Conservation (phyloP, 1,284 basidiomycete species). For the Rhodotorula glutinis region DNA sequence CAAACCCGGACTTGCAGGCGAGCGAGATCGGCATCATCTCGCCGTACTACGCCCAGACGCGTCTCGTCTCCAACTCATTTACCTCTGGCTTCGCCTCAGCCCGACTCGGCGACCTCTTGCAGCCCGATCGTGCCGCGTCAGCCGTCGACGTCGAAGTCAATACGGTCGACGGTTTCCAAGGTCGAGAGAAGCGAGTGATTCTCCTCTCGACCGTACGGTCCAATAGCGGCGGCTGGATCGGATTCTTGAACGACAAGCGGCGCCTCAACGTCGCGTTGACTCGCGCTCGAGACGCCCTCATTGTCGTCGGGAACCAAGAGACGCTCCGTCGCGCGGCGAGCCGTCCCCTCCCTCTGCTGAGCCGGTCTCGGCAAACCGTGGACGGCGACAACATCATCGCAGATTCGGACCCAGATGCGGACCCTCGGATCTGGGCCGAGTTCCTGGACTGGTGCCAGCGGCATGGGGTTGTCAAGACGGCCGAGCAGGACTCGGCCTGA, state of each 20-base stretch:
- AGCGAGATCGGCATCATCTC: slow-evolving; percentile 81
- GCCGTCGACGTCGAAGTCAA: slow-evolving; percentile 69
- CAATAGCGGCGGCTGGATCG: slow-evolving; percentile 69
- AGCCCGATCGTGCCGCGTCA: slow-evolving; percentile 62
- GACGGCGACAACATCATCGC: not conserved
- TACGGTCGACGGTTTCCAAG: slow-evolving; percentile 91
- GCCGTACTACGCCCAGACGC: slow-evolving; percentile 78
- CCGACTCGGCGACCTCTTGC: slow-evolving; percentile 54
- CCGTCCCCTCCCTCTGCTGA: not conserved
- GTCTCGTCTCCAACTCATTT: slow-evolving; percentile 58
- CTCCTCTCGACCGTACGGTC: slow-evolving; percentile 85
- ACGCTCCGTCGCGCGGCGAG: slow-evolving; percentile 52
- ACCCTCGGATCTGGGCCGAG: slow-evolving; percentile 24
- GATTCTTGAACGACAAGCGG: slow-evolving; percentile 83
- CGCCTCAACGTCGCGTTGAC: slow-evolving; percentile 78
- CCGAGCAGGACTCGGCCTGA: not conserved
- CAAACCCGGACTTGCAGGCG: slow-evolving; percentile 65
- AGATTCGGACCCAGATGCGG: slow-evolving; percentile 21
- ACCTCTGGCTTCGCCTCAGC: slow-evolving; percentile 12
- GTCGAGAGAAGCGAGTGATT: slow-evolving; percentile 85
- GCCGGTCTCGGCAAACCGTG: not conserved
- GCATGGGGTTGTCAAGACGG: slow-evolving; percentile 16
- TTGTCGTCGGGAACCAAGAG: slow-evolving; percentile 62
- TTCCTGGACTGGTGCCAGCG: slow-evolving; percentile 29
- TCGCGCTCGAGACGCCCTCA: slow-evolving; percentile 60